Base-by-base conservation (phyloP, 1,139 yeast species). In the Zygosaccharomyces pseudobailii region DNA sequence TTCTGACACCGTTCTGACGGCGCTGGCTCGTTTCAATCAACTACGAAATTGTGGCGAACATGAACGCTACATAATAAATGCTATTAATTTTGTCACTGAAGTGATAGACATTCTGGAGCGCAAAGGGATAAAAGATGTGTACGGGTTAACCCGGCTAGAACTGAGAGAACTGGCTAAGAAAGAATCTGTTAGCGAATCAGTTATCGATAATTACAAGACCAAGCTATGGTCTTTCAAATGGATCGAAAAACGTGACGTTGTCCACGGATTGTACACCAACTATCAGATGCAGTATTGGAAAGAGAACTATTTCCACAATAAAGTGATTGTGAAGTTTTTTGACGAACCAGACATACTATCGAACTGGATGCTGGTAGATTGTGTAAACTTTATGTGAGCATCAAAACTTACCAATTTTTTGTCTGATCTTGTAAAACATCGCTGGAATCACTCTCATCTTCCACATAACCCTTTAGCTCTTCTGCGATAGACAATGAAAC, bases 251-350 rank as follows among this genome's bases (percentile, higher is more conserved):
- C 31, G 43, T 3, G 43, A 45, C 2, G 43, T 39, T 5, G 31
- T 45, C n/a, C 54, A 59, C 36, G 55, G 55, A 19, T 36, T 37
- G 9, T 56, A 51, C 42, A 48, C 65, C 2, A 57, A 56, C 36
- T 58, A 58, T 45, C 64, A 63, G 45, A 63, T 63, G 67, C 60
- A 61, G 32, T 54, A 56, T 45, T 63, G 67, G 67, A 61, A 62
- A 46, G 46, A 53, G 2, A 51, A 53, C 4, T 61, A 60, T 46
- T 63, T 63, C 35, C 45, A 54, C 6, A 53, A 53, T 31, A 51
- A 47, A n/a, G 66, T 56, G 4, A 41, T 55, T 1, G 63, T 61
- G 1, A 61, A 58, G 42, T 43, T 50, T 22, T 36, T 42, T 4
- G 52, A 53, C 6, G 66, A 62, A 17, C 43, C 37, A n/a, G 61